A percentile compares a stretch with the other conserved stretches of the same genome.
Evolutionary conservation across 345 rosid genomes (phyloP).

Genomic region (Moringa oleifera): DNA sequence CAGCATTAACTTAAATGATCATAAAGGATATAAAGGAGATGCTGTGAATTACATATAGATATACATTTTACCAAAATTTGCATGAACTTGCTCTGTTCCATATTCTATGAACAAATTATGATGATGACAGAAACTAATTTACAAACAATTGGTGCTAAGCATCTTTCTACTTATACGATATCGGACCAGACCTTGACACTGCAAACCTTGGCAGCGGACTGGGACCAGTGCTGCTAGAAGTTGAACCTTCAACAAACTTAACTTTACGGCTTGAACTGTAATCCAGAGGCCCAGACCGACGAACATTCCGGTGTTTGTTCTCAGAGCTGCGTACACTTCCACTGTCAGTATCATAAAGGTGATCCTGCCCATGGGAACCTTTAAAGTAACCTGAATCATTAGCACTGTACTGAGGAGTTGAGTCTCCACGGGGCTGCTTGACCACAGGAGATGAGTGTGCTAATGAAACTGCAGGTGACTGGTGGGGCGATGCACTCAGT

Average conservation of each 20-base stretch:
- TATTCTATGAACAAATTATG: not conserved
- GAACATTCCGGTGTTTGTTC: conserved; percentile 47
- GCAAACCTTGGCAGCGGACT: conserved; percentile 92
- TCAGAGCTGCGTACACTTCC: conserved; percentile 45
- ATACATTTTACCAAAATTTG: conserved; percentile 20
- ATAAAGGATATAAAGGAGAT: not conserved
- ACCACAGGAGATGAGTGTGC: conserved; percentile 66
- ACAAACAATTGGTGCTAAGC: not conserved
- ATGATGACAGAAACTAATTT: conserved; percentile 14
- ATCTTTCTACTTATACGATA: conserved; percentile 60
- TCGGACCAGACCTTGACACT: conserved; percentile 93
- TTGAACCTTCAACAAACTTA: conserved; percentile 55
- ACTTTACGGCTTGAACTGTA: conserved; percentile 77
- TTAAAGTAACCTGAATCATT: conserved; percentile 67
- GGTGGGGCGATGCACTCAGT: conserved; percentile 55
- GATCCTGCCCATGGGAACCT: conserved; percentile 73
- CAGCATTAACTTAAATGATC: conserved; percentile 16
- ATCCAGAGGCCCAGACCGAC: conserved; percentile 93
- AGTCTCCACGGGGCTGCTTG: conserved; percentile 59
- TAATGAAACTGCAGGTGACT: conserved; percentile 67
- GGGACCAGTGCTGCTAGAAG: conserved; percentile 75
- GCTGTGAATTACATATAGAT: conserved; percentile 9
- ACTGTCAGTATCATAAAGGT: conserved; percentile 37
- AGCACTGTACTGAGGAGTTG: conserved; percentile 59
- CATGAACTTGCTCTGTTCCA: not conserved